These are phyloP conservation scores for Aspergillus udagawae DNA, from an alignment of 2,329 filamentous ascomycete species.

Conservation along the genomic window DNA sequence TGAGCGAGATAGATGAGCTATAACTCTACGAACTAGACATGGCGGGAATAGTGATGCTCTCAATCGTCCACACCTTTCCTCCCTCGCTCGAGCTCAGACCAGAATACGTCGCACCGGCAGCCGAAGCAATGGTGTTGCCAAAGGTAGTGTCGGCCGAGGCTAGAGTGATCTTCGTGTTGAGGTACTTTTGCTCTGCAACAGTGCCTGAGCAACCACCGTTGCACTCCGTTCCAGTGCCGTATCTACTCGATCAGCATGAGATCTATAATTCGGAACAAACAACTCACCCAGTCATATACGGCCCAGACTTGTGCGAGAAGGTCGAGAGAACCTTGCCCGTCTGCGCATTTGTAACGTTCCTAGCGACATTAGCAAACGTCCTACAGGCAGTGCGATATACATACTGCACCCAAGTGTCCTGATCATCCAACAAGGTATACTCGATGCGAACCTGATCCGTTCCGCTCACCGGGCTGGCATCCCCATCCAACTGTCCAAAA, in stretches of 20 bases:
- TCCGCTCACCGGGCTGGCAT: constrained; percentile 14
- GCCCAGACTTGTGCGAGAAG: constrained; percentile 33
- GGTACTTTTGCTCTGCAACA: constrained; percentile 36
- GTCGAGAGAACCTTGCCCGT: constrained; percentile 32
- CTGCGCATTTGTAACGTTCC: constrained; percentile 33
- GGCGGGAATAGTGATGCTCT: constrained; percentile 32
- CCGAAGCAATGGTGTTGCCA: constrained; percentile 20
- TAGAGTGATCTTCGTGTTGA: constrained; percentile 39
- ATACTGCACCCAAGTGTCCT: constrained; percentile 30
- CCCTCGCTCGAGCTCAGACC: constrained; percentile 30
- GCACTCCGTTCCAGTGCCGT: constrained; percentile 43
- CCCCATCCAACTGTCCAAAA: constrained; percentile 39
- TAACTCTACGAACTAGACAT: constrained; percentile 18
- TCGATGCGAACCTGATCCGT: constrained; percentile 31
- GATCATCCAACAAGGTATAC: constrained; percentile 21
- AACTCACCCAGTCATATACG: constrained; percentile 33
- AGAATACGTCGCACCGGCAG: constrained; percentile 32
- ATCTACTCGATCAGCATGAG: constrained; percentile 7
- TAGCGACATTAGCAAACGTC: constrained; percentile 1
- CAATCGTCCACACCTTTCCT: constrained; percentile 38
- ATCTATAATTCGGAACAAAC: too few species aligned
- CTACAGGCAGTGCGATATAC: background rate
- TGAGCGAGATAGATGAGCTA: background rate
- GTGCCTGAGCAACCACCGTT: constrained; percentile 37
- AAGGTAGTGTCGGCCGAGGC: constrained; percentile 26